phyloP scores from a whole-genome alignment of 345 rosid genomes.

The Kernera saxatilis region DNA sequence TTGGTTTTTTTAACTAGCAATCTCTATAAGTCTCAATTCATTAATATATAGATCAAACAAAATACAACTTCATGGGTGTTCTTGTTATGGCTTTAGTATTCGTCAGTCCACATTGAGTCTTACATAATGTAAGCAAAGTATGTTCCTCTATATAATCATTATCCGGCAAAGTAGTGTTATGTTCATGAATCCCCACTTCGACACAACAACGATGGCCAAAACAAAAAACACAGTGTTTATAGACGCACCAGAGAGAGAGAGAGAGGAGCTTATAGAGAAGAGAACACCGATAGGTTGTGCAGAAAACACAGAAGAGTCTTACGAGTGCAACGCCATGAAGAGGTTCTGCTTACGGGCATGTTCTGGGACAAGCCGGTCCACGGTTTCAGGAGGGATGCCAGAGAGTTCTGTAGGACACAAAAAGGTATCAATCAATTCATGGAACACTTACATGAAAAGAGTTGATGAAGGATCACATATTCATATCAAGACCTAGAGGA shows the following conservation, averaged over 20 bases:
- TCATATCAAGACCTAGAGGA: neutral
- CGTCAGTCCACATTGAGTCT: neutral
- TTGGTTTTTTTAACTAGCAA: no score
- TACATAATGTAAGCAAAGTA: neutral
- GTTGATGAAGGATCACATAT: neutral
- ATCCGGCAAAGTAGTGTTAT: neutral
- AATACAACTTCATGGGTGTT: no score
- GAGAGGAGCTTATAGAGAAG: neutral
- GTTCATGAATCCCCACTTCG: neutral
- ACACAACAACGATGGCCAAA: neutral
- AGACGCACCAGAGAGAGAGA: neutral
- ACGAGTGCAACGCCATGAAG: constrained; percentile 80
- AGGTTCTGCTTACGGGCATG: constrained; percentile 80
- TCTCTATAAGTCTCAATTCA: no score
- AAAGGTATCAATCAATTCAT: neutral
- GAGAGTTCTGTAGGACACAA: constrained; percentile 49
- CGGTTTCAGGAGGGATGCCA: constrained; percentile 51
- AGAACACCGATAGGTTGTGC: neutral
- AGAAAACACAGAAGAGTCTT: neutral
- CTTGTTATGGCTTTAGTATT: neutral
- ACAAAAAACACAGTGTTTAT: neutral
- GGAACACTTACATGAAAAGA: neutral
- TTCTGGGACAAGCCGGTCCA: constrained; percentile 67
- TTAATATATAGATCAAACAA: no score
- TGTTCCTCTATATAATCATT: neutral